phyloP scores from a whole-genome alignment of 2,329 filamentous ascomycete genomes.

The Leptographium wingfieldii region DNA sequence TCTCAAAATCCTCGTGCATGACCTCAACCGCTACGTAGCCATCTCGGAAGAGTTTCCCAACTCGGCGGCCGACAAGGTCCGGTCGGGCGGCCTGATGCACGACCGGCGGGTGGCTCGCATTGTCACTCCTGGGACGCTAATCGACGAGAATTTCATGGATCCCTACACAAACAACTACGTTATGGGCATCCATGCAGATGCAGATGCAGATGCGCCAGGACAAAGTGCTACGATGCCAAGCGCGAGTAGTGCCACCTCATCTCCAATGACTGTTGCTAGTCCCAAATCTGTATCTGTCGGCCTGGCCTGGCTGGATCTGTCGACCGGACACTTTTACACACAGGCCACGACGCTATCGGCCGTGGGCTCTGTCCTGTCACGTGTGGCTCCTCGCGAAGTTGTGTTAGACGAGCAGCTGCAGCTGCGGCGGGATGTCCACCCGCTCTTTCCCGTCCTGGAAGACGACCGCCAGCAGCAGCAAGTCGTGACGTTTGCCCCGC shows the following conservation, averaged over 20 bases:
- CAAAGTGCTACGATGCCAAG: background rate
- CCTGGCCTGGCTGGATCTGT: conserved; percentile 87
- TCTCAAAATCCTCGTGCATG: conserved; percentile 84
- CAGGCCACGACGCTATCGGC: conserved; percentile 59
- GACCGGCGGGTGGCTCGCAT: conserved; percentile 76
- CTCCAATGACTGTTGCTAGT: background rate
- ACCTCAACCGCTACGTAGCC: conserved; percentile 80
- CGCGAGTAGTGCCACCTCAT: conserved; percentile 11
- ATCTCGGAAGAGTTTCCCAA: conserved; percentile 89
- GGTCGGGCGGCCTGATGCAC: conserved; percentile 67
- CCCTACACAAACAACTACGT: conserved; percentile 89
- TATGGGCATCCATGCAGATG: conserved; percentile 56
- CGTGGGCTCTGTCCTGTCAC: conserved; percentile 68
- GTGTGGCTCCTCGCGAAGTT: conserved; percentile 75
- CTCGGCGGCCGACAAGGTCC: conserved; percentile 54
- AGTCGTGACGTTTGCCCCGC: conserved; percentile 58
- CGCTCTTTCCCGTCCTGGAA: conserved; percentile 53
- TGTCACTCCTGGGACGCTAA: conserved; percentile 86
- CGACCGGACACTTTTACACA: conserved; percentile 87
- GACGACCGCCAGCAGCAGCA: conserved; percentile 38
- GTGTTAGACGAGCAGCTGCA: conserved; percentile 57
- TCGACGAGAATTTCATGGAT: conserved; percentile 96
- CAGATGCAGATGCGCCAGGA: background rate
- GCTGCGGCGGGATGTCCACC: conserved; percentile 22
- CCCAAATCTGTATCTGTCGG: conserved; percentile 37